A percentile compares a stretch with the other conserved stretches of the same genome.
These are phyloP conservation scores for Trypanosoma caninum DNA, from an alignment of 208 protist genomes.

Conservation along the genomic window DNA sequence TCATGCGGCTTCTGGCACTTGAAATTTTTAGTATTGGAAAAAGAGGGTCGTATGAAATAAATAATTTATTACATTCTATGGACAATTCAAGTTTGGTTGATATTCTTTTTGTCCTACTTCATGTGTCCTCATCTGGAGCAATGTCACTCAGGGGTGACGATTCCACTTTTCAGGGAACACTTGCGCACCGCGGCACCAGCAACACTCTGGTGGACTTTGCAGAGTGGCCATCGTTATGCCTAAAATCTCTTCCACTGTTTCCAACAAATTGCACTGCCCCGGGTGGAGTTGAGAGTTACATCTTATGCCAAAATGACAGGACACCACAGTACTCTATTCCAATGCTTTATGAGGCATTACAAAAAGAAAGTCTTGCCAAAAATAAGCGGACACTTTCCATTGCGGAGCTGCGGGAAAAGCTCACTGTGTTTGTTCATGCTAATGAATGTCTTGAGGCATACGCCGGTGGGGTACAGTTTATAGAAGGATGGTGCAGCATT, in stretches of 20 bases:
- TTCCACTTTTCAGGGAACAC: not conserved
- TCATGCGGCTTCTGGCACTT: constrained; percentile 76
- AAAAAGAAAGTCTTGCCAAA: constrained; percentile 34
- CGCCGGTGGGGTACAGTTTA: constrained; percentile 61
- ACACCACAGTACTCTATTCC: constrained; percentile 74
- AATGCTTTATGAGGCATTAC: constrained; percentile 45
- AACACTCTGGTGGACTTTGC: constrained; percentile 38
- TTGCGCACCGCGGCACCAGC: not conserved
- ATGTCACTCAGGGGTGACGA: not conserved
- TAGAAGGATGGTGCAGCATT: constrained; percentile 74
- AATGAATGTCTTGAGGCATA: constrained; percentile 80
- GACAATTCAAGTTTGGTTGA: constrained; percentile 38
- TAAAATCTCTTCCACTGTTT: constrained; percentile 53
- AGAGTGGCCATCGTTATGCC: constrained; percentile 55
- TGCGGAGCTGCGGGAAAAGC: constrained; percentile 38
- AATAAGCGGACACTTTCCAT: constrained; percentile 35
- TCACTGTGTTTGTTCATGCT: constrained; percentile 56
- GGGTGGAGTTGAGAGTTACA: constrained; percentile 41
- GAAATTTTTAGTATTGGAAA: constrained; percentile 55
- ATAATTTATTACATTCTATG: constrained; percentile 27
- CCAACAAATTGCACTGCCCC: constrained; percentile 36
- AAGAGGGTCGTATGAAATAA: constrained; percentile 31
- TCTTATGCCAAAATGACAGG: constrained; percentile 47
- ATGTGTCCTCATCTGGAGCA: constrained; percentile 8
- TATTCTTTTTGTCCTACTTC: constrained; percentile 42